phyloP scores from a whole-genome alignment of 2,329 filamentous ascomycete genomes.

The Microsporum canis region DNA sequence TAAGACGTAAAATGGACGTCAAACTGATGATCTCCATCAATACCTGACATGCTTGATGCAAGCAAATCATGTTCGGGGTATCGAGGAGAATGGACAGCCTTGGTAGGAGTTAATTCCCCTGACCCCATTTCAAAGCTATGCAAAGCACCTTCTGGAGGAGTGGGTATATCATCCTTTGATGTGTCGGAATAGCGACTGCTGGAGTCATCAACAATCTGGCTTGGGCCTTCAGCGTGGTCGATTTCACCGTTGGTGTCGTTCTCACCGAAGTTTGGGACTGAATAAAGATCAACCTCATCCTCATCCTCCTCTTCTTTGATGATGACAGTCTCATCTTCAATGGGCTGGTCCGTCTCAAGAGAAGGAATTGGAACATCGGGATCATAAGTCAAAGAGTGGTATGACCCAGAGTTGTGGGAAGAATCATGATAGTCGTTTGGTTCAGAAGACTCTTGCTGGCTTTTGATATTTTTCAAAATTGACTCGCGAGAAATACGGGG shows the following conservation, averaged over 20 bases:
- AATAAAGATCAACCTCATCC: conserved; percentile 47
- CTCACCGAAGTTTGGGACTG: conserved; percentile 56
- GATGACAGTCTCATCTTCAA: conserved; percentile 48
- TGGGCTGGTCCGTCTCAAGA: conserved; percentile 55
- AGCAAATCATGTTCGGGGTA: conserved; percentile 20
- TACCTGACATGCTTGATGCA: conserved; percentile 12
- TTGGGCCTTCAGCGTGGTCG: conserved; percentile 21
- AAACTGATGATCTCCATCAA: conserved; percentile 30
- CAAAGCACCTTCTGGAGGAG: conserved; percentile 14
- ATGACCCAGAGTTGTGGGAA: conserved; percentile 41
- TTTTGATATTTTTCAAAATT: conserved; percentile 75
- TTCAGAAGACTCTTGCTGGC: conserved; percentile 40
- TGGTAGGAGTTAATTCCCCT: conserved; percentile 23
- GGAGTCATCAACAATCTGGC: conserved; percentile 43
- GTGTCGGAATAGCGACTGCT: conserved; percentile 47
- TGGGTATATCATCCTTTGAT: conserved; percentile 22
- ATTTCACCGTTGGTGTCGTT: conserved; percentile 23
- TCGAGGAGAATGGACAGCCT: not conserved
- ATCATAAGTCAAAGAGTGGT: conserved; percentile 49
- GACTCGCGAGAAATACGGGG: conserved; percentile 85
- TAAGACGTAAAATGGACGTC: conserved; percentile 44
- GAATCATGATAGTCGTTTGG: conserved; percentile 29
- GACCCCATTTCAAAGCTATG: conserved; percentile 21
- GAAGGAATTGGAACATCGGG: conserved; percentile 86
- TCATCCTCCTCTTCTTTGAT: conserved; percentile 54